A percentile compares a stretch with the other conserved stretches of the same genome.
phyloP scores from a whole-genome alignment of 768 basidiomycete genomes.

The Serendipita sp. region DNA sequence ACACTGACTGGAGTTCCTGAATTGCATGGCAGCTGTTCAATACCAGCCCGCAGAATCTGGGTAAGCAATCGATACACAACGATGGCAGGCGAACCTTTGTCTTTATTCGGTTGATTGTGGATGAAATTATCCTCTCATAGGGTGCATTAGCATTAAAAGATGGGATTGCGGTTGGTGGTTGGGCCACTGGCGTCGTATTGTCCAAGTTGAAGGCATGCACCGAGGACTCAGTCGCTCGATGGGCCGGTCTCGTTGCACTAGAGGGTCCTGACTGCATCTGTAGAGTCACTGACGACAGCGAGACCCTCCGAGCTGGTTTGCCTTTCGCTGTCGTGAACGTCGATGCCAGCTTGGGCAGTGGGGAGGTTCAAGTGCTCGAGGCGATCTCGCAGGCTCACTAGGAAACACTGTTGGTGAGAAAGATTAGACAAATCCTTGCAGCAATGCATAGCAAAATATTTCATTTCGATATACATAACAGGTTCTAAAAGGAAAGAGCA shows the following conservation, averaged over 20 bases:
- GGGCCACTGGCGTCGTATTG: neutral
- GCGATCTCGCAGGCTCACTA: neutral
- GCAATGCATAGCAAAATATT: neutral
- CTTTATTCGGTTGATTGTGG: slow-evolving; percentile 63
- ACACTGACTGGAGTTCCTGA: slow-evolving; percentile 59
- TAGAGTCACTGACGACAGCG: neutral
- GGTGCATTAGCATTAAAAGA: slow-evolving; percentile 24
- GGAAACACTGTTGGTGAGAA: neutral
- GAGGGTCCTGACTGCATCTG: neutral
- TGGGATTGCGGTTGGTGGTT: neutral
- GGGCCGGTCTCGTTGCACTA: neutral
- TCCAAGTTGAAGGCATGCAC: neutral
- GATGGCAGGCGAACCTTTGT: slow-evolving; percentile 42
- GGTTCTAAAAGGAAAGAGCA: neutral
- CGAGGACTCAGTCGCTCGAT: neutral
- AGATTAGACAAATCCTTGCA: neutral
- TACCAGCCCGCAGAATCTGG: neutral
- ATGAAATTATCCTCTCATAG: slow-evolving; percentile 69
- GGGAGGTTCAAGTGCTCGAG: neutral
- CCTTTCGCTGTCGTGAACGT: neutral
- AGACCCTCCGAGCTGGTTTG: neutral
- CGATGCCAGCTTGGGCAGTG: neutral
- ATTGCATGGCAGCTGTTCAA: slow-evolving; percentile 58
- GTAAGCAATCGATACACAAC: neutral
- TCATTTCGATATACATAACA: neutral